Evolutionary conservation across 176 grass and related monocot genomes (phyloP).

Genomic region (Phoenix dactylifera): DNA sequence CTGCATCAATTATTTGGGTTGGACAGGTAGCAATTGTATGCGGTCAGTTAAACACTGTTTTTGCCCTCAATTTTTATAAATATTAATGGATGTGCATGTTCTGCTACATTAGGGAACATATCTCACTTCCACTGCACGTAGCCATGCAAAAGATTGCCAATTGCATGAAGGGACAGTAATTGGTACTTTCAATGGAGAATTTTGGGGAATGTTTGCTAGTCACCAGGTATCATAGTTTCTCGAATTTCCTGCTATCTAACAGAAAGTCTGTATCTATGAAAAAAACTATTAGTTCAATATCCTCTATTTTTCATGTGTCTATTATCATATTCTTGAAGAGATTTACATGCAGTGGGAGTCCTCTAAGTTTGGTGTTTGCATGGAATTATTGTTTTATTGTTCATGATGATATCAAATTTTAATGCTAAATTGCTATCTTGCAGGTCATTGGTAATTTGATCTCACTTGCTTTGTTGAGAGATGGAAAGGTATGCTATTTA

Average conservation of each 20-base stretch:
- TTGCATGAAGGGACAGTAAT: conserved; percentile 68
- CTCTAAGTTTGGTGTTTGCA: neutral
- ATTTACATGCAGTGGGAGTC: too few relatives aligned
- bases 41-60: conserved; percentile 1
- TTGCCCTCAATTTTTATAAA: neutral
- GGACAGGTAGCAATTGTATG: conserved; percentile 43
- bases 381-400: neutral
- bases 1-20: conserved; percentile 94
- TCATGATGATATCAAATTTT: neutral
- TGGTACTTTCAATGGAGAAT: conserved; percentile 90
- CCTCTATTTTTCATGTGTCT: too few relatives aligned
- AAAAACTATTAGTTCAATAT: too few relatives aligned
- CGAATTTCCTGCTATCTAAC: too few relatives aligned
- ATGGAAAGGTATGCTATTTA: conserved; percentile 49
- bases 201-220: conserved; percentile 94
- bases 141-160: conserved; percentile 69
- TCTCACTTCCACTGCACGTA: conserved; percentile 74
- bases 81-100: neutral
- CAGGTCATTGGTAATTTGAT: conserved; percentile 98
- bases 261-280: too few relatives aligned
- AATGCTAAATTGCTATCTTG: conserved; percentile 16
- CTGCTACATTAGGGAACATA: conserved; percentile 58
- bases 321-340: too few relatives aligned
- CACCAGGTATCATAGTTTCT: conserved; percentile 44
- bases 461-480: conserved; percentile 64